A percentile compares a stretch with the other conserved stretches of the same genome.
These are phyloP conservation scores for Claviceps lovelessii DNA, from an alignment of 2,329 filamentous ascomycete genomes.

Conservation along the genomic window DNA sequence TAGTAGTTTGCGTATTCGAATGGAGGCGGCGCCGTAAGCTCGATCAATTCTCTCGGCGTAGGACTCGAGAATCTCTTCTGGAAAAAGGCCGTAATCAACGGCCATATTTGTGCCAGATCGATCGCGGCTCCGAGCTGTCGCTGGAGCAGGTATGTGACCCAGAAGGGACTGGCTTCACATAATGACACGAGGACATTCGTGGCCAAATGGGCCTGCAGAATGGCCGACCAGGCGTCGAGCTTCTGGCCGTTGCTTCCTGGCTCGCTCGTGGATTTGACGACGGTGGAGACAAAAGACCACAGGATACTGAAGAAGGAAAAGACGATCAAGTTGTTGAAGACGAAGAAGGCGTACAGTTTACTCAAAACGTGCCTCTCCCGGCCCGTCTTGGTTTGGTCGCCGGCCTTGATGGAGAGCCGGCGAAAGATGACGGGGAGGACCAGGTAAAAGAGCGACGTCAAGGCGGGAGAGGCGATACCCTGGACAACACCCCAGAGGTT, in stretches of 20 bases:
- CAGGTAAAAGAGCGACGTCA: slow-evolving; percentile 79
- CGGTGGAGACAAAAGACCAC: slow-evolving; percentile 56
- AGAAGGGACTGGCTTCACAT: slow-evolving; percentile 75
- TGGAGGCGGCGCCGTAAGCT: slow-evolving; percentile 77
- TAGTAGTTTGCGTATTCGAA: slow-evolving; percentile 97
- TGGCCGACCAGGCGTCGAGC: slow-evolving; percentile 52
- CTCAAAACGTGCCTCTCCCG: slow-evolving; percentile 81
- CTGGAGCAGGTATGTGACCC: slow-evolving; percentile 87
- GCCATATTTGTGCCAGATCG: slow-evolving; percentile 80
- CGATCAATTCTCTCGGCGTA: slow-evolving; percentile 81
- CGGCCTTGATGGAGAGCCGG: slow-evolving; percentile 65
- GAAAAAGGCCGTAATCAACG: slow-evolving; percentile 71
- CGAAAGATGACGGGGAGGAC: slow-evolving; percentile 85
- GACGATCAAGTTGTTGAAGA: slow-evolving; percentile 91
- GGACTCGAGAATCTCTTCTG: slow-evolving; percentile 72
- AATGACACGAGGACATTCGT: slow-evolving; percentile 55
- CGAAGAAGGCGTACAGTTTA: slow-evolving; percentile 88
- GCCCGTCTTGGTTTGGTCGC: slow-evolving; percentile 83
- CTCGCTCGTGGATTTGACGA: slow-evolving; percentile 41
- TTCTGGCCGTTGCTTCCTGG: slow-evolving; percentile 22
- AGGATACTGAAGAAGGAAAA: slow-evolving; percentile 83
- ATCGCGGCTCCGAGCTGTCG: slow-evolving; percentile 87
- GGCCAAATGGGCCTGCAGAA: slow-evolving; percentile 50
- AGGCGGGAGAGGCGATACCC: slow-evolving; percentile 75
- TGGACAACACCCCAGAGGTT: slow-evolving; percentile 75